Base-by-base conservation (phyloP, 2,329 filamentous ascomycete species). In the Fusarium annulatum region DNA sequence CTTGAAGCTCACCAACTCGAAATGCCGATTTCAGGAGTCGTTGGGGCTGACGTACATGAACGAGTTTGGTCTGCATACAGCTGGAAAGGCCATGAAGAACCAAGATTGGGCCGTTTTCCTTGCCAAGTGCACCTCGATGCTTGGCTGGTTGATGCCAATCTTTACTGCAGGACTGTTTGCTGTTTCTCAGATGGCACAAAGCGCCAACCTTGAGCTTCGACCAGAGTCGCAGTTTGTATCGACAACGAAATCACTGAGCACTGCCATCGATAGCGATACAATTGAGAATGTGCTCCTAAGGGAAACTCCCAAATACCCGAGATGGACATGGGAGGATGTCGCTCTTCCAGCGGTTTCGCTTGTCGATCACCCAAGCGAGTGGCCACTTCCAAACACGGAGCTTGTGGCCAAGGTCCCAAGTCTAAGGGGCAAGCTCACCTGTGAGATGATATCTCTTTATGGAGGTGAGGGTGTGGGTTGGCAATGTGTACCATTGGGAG, bases 121-220 rank as follows among this genome's bases (percentile, higher is more conserved):
- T 28, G 75, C 73, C n/a, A 79, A 76, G 46, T 67, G 56, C 26
- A 74, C 72, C 30, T 67, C 76, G 8, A 72, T 80, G 36, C 64
- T 79, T n/a, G 78, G 76, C n/a, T 78, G 76, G 76, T 26, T 78
- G 51, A 72, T 76, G 72, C 78, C 78, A 36, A 77, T 80, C 36
- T 79, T 79, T 51, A 75, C 77, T 7, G 76, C 78, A 3, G 78
- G 78, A 23, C 55, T 80, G 14, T 79, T 79, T 53, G 73, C 76
- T 21, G 69, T 78, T 28, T 64, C 66, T 14, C 72, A 76, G 19
- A 49, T 78, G 23, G 57, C 58, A 23, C 71, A 72, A 56, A 71
- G 56, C 15, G 71, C 71, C 5, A 21, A 73, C 12, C 66, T 79
- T 36, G 57, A 79, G 21, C 72, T 80, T 41, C 66, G 52, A 28